Evolutionary conservation across 805 yeast genomes (phyloP).

Genomic region (Schizosaccharomyces pombe): DNA sequence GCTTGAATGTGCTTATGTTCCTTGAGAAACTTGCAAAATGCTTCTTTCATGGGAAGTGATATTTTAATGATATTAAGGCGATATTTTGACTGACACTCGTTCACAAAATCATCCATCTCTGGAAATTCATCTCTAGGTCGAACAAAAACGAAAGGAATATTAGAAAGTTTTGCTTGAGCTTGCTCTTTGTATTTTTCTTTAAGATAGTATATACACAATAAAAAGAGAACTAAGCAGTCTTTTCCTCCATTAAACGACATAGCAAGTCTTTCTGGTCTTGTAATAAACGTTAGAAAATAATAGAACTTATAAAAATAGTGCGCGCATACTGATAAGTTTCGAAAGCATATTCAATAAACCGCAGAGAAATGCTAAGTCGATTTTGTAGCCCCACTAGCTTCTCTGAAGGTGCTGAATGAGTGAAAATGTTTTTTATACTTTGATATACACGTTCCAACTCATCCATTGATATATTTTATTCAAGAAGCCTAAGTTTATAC

Average conservation of each 20-base stretch:
- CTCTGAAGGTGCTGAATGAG: not conserved
- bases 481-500: too few species aligned
- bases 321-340: not conserved
- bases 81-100: constrained; percentile 29
- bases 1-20: constrained; percentile 35
- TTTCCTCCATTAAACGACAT: constrained; percentile 90
- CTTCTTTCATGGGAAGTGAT: constrained; percentile 31
- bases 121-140: constrained; percentile 51
- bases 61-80: constrained; percentile 24
- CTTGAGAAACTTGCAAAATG: constrained; percentile 39
- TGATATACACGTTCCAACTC: not conserved
- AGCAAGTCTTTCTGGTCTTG: constrained; percentile 29
- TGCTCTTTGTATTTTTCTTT: constrained; percentile 11
- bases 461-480: not conserved
- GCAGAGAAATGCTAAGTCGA: not conserved
- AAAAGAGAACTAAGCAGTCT: constrained; percentile 76
- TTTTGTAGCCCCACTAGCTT: not conserved
- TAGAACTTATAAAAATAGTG: not conserved
- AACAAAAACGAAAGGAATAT: constrained; percentile 17
- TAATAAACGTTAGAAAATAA: constrained; percentile 5
- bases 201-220: constrained; percentile 41
- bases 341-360: not conserved
- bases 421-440: not conserved
- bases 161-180: constrained; percentile 9
- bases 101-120: constrained; percentile 45